These are phyloP conservation scores for Trichosporon ovoides DNA, from an alignment of 1,284 basidiomycete genomes.

Conservation along the genomic window DNA sequence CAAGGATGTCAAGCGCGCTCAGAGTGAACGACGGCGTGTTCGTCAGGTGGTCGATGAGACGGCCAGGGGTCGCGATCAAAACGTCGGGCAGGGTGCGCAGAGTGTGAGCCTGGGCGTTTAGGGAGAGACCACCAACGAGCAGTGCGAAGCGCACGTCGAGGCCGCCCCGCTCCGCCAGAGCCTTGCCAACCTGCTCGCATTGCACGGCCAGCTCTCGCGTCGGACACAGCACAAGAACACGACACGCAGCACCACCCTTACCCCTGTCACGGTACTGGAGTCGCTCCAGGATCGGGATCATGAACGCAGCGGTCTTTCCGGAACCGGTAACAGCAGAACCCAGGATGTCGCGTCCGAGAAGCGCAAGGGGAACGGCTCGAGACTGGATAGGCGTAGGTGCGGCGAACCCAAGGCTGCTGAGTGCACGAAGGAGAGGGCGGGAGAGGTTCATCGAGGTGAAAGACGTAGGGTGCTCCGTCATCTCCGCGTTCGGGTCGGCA, in stretches of 20 bases:
- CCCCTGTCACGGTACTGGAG: conserved; percentile 82
- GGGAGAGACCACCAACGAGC: conserved; percentile 85
- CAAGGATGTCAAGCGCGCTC: conserved; percentile 85
- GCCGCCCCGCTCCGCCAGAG: conserved; percentile 64
- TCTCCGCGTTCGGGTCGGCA: conserved; percentile 47
- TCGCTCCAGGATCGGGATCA: conserved; percentile 87
- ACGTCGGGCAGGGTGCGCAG: conserved; percentile 84
- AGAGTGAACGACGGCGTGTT: conserved; percentile 92
- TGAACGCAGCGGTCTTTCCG: conserved; percentile 94
- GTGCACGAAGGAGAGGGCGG: conserved; percentile 77
- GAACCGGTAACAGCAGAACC: conserved; percentile 93
- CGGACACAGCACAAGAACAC: conserved; percentile 86
- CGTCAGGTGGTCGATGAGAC: conserved; percentile 91
- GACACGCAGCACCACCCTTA: conserved; percentile 73
- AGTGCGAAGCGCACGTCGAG: conserved; percentile 85
- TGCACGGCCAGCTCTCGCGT: conserved; percentile 93
- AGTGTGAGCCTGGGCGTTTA: conserved; percentile 82
- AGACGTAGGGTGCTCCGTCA: conserved; percentile 53
- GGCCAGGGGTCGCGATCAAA: conserved; percentile 90
- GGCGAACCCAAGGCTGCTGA: conserved; percentile 72
- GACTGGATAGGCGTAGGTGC: conserved; percentile 94
- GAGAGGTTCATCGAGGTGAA: conserved; percentile 85
- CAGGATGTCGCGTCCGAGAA: conserved; percentile 91
- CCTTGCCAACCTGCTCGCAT: conserved; percentile 83
- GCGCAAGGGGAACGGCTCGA: conserved; percentile 82